Base-by-base conservation (phyloP, 2,329 filamentous ascomycete genomes). In the Colletotrichum aenigma region DNA sequence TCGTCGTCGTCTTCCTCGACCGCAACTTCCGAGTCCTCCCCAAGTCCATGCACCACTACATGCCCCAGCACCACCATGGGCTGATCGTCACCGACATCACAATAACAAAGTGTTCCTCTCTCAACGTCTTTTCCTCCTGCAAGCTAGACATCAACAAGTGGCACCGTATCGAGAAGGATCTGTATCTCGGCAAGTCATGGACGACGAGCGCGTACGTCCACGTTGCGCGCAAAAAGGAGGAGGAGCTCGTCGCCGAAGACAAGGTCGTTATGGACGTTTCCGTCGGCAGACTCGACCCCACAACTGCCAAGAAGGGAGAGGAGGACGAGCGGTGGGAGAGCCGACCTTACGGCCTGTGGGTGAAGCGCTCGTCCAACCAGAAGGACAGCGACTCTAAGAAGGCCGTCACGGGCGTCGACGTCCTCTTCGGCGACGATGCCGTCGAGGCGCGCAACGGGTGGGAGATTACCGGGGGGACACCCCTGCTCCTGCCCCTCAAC, bases 401-500 rank as follows among this genome's bases (percentile, higher is more conserved):
- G 52, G 93, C 93, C 18, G 89, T 98, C 66, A 98, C 95, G 0
- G 94, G 93, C 6, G 88, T 98, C 7, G 96, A 98, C 82, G 92
- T 98, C 7, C 88, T 98, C 8, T 98, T 97, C 81, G 96, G 96
- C 24, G 92, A 96, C 24, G 96, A 98, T 82, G 96, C 96, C 12
- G 95, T 96, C 36, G 97, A 99, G 82, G 96, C 95, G 7, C 92
- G 97, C 73, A 91, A 93, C 3, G 94, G 94, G 34, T 99, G 97
- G 97, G 88, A 92, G 74, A 89, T 98, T 58, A 92, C 92, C n/a
- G 43, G 43, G 66, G 93, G 94, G 74, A 94, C 91, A 9, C 91
- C 94, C 12, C 84, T 98, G 71, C 86, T 96, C 66, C 86, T 98
- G 75, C 91, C 94, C 78, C 89, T 89, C 6, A 87, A 89, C 32